These are phyloP conservation scores for Xylaria sp. DNA, from an alignment of 2,329 filamentous ascomycete species.

Conservation along the genomic window DNA sequence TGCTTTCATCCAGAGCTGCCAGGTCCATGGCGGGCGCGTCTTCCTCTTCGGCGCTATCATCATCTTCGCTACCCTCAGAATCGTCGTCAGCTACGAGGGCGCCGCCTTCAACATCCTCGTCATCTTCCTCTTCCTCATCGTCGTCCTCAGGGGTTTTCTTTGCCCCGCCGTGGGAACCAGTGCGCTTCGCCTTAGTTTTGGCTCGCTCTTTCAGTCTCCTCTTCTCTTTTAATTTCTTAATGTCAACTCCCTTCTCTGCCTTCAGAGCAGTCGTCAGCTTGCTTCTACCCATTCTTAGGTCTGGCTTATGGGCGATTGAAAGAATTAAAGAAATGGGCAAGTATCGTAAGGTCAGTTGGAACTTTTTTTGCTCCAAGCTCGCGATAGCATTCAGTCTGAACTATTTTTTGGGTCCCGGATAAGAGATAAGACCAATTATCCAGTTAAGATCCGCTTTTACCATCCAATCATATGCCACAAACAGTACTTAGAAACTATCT, in stretches of 20 bases:
- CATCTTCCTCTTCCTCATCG: conserved; percentile 31
- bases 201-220: conserved; percentile 46
- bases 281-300: conserved; percentile 45
- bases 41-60: conserved; percentile 44
- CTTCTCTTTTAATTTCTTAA: conserved; percentile 48
- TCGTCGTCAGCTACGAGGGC: conserved; percentile 45
- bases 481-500: too few relatives aligned
- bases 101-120: conserved; percentile 42
- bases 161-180: conserved; percentile 40
- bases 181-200: conserved; percentile 42
- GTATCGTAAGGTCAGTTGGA: conserved; percentile 11
- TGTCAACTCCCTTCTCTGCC: conserved; percentile 47
- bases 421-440: conserved; percentile 29
- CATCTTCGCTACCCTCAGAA: conserved; percentile 45
- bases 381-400: conserved; percentile 25
- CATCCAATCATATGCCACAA: conserved; percentile 18
- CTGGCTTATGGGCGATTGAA: conserved; percentile 31
- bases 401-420: conserved; percentile 34
- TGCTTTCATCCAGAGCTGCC: conserved; percentile 69
- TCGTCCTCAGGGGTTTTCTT: conserved; percentile 33
- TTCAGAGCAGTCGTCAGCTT: conserved; percentile 47
- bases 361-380: conserved; percentile 35
- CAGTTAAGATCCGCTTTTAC: conserved; percentile 16
- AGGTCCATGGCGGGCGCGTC: conserved; percentile 54
- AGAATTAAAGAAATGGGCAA: conserved; percentile 10